Percentiles rank a stretch among this genome's conserved stretches.
phyloP scores from a whole-genome alignment of 1,139 yeast species.

The Geotrichum aggregatum region DNA sequence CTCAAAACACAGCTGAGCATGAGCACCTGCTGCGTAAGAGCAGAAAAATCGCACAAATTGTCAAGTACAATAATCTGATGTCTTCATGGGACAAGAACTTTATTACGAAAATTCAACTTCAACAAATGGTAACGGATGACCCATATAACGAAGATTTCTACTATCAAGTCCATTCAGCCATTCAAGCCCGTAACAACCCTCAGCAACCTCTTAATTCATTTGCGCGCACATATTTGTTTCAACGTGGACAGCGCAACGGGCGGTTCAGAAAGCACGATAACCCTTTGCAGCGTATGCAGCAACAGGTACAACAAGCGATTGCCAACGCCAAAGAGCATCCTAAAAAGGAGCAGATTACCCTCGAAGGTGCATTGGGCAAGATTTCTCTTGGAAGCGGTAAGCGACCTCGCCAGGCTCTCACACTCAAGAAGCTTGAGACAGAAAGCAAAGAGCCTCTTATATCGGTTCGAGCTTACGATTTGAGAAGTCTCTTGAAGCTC shows the following conservation, averaged over 20 bases:
- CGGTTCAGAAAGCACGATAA: slow-evolving; percentile 75
- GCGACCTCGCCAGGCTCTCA: slow-evolving; percentile 84
- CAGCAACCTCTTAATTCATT: slow-evolving; percentile 53
- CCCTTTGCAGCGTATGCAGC: slow-evolving; percentile 96
- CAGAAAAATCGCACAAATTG: slow-evolving; percentile 71
- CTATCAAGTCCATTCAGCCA: slow-evolving; percentile 86
- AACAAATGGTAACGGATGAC: slow-evolving; percentile 94
- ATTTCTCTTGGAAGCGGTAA: slow-evolving; percentile 77
- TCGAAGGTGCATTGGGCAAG: slow-evolving; percentile 90
- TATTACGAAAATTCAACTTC: slow-evolving; percentile 87
- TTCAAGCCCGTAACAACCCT: slow-evolving; percentile 58
- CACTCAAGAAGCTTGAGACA: slow-evolving; percentile 44
- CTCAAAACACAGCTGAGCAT: slow-evolving; percentile 29
- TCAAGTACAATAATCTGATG: slow-evolving; percentile 89
- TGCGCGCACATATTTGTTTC: slow-evolving; percentile 93
- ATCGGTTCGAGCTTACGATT: slow-evolving; percentile 17
- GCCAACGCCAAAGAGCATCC: slow-evolving; percentile 91
- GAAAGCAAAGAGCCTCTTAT: slow-evolving; percentile 7
- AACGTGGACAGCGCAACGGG: slow-evolving; percentile 64
- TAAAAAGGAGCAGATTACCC: slow-evolving; percentile 62
- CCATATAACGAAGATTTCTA: slow-evolving; percentile 97
- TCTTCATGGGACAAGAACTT: slow-evolving; percentile 95
- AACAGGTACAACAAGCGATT: slow-evolving; percentile 94
- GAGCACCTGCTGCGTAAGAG: slow-evolving; percentile 60
- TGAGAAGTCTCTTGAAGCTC: slow-evolving; percentile 32